Base-by-base conservation (phyloP, 2,329 filamentous ascomycete species). In the Phaeomoniella chlamydospora region DNA sequence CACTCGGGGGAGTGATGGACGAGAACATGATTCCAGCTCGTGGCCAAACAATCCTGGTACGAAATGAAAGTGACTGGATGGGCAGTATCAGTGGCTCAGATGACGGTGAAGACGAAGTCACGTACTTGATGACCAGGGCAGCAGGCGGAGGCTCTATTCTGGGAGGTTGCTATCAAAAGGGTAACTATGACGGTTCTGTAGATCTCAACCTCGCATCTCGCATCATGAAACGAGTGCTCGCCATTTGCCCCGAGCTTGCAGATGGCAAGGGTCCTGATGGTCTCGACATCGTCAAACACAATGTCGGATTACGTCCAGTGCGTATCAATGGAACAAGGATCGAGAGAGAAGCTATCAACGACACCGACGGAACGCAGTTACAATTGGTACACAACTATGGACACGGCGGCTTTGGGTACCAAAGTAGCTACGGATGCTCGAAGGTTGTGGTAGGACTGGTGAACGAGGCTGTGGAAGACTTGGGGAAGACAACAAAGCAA, bases 41-140 rank as follows among this genome's bases (percentile, higher is more conserved):
- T 3, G 88, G 85, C 3, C 88, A 96, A 58, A 74, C 83, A 12
- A 81, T 92, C 0, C 55, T 94, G 0, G 84, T 94, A 15, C 67
- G 85, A 39, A 93, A 94, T 57, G 75, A 81, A 50, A 71, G 77
- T 1, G 71, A 72, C 9, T 61, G 71, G 19, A 88, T 92, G 81
- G 56, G 72, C 33, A 69, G 70, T 4, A 67, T 71, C 11, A 85
- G 79, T 9, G 80, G 82, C 30, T 80, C 75, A 0, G 79, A 85
- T 34, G 81, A 90, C 48, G 77, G 72, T 2, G 61, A 66, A 0
- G 76, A 79, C 19, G 86, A 94, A 56, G 62, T 77, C 3, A 63
- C 72, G 39, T 94, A 94, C 53, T 68, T 81, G 33, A 94, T 94
- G 86, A 76, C 75, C 49, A 71, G 87, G 17, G 82, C 86, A 1